A percentile compares a stretch with the other conserved stretches of the same genome.
phyloP scores from a whole-genome alignment of 192 early-diverging fungal species.

The Entophlyctis luteolus region DNA sequence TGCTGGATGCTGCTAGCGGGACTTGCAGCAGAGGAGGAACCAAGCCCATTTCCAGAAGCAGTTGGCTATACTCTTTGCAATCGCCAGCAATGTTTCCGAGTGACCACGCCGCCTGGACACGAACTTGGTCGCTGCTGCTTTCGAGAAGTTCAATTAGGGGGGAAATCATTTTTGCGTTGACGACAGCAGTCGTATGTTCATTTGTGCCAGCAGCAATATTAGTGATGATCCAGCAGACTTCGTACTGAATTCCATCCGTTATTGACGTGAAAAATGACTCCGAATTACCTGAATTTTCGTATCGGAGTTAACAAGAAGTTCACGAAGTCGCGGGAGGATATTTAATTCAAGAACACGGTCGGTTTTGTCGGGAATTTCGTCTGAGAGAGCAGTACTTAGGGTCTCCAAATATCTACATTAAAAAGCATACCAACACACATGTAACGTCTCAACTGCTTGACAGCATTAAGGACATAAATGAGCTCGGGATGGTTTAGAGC shows the following conservation, averaged over 20 bases:
- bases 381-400: not conserved
- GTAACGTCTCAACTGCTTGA: conserved; percentile 26
- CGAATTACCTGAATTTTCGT: conserved; percentile 15
- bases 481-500: conserved; percentile 10
- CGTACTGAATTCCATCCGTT: conserved; percentile 17
- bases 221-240: conserved; percentile 29
- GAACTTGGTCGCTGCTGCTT: conserved; percentile 7
- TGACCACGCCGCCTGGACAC: conserved; percentile 30
- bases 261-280: too few species aligned
- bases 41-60: conserved; percentile 14
- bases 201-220: conserved; percentile 29
- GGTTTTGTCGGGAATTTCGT: conserved; percentile 27
- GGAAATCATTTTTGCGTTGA: conserved; percentile 15
- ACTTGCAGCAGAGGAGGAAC: conserved; percentile 21
- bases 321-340: conserved; percentile 12
- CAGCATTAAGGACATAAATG: conserved; percentile 22
- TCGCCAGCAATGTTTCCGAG: conserved; percentile 37
- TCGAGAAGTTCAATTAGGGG: conserved; percentile 17
- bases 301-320: not conserved
- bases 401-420: not conserved
- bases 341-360: conserved; percentile 27
- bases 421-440: conserved; percentile 25
- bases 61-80: conserved; percentile 20
- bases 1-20: not conserved
- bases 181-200: conserved; percentile 25